These are phyloP conservation scores for Anthracocystis panici-leucophaei DNA, from an alignment of 1,284 basidiomycete genomes.

Conservation along the genomic window DNA sequence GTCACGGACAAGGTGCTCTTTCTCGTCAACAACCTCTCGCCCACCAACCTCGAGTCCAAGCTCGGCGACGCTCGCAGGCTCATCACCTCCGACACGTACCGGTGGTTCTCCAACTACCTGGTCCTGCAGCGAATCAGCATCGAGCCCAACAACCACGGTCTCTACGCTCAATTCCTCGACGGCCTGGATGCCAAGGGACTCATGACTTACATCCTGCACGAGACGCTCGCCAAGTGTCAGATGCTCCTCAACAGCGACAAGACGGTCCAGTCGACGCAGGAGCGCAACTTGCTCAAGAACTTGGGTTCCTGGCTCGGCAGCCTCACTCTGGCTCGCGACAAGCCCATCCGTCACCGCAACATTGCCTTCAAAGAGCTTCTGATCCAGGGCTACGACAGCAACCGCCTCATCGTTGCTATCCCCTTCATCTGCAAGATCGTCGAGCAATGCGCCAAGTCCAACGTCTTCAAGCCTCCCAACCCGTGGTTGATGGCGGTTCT, in stretches of 20 bases:
- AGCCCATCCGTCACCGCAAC: conserved; percentile 92
- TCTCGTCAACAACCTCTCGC: conserved; percentile 97
- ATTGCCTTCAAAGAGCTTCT: conserved; percentile 96
- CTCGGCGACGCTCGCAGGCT: conserved; percentile 57
- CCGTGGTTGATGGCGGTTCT: conserved; percentile 98
- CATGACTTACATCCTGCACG: conserved; percentile 81
- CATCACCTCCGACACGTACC: conserved; percentile 58
- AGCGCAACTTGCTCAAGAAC: conserved; percentile 91
- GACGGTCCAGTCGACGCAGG: conserved; percentile 83
- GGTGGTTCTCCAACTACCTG: conserved; percentile 98
- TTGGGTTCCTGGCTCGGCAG: conserved; percentile 94
- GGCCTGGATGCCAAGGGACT: conserved; percentile 73
- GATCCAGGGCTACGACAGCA: conserved; percentile 92
- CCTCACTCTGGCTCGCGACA: conserved; percentile 90
- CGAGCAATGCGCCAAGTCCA: conserved; percentile 87
- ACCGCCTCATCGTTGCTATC: conserved; percentile 91
- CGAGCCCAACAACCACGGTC: conserved; percentile 95
- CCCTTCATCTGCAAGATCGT: conserved; percentile 98
- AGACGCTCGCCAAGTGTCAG: conserved; percentile 83
- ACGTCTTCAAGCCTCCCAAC: conserved; percentile 94
- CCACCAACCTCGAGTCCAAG: conserved; percentile 87
- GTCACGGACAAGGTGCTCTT: conserved; percentile 94
- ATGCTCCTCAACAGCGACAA: conserved; percentile 93
- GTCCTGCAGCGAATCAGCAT: conserved; percentile 95
- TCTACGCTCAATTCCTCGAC: conserved; percentile 94